Conservation (phyloP, 345 rosid species). For the Camelina neglecta region DNA sequence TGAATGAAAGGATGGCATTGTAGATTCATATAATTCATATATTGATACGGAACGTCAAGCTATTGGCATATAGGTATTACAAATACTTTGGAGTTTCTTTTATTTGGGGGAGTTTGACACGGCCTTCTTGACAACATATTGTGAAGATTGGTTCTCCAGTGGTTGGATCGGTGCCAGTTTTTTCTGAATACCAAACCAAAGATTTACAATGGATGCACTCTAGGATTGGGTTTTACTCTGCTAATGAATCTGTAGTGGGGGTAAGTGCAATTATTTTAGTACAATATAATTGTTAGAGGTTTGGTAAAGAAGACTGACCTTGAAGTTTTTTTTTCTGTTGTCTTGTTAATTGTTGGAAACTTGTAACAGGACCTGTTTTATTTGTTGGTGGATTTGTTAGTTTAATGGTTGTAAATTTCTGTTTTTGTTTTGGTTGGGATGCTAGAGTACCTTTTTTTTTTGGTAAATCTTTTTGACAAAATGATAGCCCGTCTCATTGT, state of each 20-base stretch:
- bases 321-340: too few relatives aligned
- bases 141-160: neutral
- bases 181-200: conserved; percentile 9
- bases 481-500: too few relatives aligned
- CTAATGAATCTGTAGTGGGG: neutral
- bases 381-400: too few relatives aligned
- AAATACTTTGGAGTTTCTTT: neutral
- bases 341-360: too few relatives aligned
- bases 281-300: too few relatives aligned
- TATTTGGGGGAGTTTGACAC: neutral
- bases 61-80: neutral
- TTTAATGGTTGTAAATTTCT: too few relatives aligned
- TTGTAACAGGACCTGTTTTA: too few relatives aligned
- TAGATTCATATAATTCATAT: neutral
- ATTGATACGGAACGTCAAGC: neutral
- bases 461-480: too few relatives aligned
- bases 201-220: neutral
- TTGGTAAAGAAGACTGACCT: too few relatives aligned
- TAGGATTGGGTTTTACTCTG: neutral
- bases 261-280: too few relatives aligned
- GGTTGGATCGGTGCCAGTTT: neutral
- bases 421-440: too few relatives aligned
- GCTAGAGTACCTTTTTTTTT: too few relatives aligned
- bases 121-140: conserved; percentile 14
- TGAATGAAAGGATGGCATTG: neutral